Evolutionary conservation across 2,329 filamentous ascomycete species (phyloP).

Genomic region (Microdochium paspali): DNA sequence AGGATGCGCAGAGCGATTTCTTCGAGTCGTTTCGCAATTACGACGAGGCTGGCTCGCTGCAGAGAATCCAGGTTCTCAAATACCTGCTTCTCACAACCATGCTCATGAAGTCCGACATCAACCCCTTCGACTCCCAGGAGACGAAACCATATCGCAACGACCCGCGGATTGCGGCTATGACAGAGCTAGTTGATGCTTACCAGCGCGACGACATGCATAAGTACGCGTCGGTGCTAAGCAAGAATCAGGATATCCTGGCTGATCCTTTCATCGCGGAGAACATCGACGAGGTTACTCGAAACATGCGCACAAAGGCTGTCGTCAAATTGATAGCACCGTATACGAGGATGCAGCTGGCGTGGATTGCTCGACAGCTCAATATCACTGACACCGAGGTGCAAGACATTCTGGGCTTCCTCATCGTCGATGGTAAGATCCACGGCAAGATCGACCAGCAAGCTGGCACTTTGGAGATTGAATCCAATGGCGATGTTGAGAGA

Average conservation of each 20-base stretch:
- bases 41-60: slow-evolving; percentile 92
- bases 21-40: slow-evolving; percentile 99
- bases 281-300: slow-evolving; percentile 96
- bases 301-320: slow-evolving; percentile 94
- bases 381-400: slow-evolving; percentile 86
- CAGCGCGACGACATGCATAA: slow-evolving; percentile 88
- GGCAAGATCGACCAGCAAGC: slow-evolving; percentile 85
- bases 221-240: slow-evolving; percentile 81
- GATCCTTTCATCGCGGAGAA: slow-evolving; percentile 98
- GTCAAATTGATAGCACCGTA: slow-evolving; percentile 91
- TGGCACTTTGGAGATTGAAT: slow-evolving; percentile 74
- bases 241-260: slow-evolving; percentile 79
- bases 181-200: slow-evolving; percentile 90
- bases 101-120: slow-evolving; percentile 98
- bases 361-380: slow-evolving; percentile 81
- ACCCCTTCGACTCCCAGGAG: slow-evolving; percentile 97
- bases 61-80: slow-evolving; percentile 94
- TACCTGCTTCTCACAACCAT: slow-evolving; percentile 95
- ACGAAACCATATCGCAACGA: slow-evolving; percentile 98
- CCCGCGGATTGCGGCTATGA: slow-evolving; percentile 93
- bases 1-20: slow-evolving; percentile 92
- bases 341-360: slow-evolving; percentile 78
- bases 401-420: slow-evolving; percentile 91
- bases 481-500: slow-evolving; percentile 63
- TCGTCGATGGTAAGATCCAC: slow-evolving; percentile 78